phyloP scores from a whole-genome alignment of 2,329 filamentous ascomycete species.

The Botrytis sinoallii region DNA sequence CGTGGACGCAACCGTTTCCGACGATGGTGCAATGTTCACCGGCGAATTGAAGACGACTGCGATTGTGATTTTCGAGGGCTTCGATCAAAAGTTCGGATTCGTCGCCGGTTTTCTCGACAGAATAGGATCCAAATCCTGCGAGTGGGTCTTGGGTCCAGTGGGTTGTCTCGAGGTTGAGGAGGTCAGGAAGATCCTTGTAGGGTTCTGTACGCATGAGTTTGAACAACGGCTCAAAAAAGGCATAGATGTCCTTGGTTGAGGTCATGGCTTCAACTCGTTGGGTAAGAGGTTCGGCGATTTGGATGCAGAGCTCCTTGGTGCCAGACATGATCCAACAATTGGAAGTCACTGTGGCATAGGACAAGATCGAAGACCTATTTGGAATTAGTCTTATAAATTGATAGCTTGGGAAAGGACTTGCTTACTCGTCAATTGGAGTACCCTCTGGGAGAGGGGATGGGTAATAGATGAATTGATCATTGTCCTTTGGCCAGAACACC shows the following conservation, averaged over 20 bases:
- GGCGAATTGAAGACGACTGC: conserved; percentile 42
- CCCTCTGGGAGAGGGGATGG: conserved; percentile 39
- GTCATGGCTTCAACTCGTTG: conserved; percentile 45
- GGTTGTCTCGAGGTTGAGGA: conserved; percentile 43
- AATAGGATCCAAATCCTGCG: conserved; percentile 44
- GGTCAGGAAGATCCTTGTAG: conserved; percentile 42
- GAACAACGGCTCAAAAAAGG: conserved; percentile 46
- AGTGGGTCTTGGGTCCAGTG: conserved; percentile 45
- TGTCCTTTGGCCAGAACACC: conserved; percentile 46
- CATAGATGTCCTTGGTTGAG: conserved; percentile 39
- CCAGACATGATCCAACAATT: conserved; percentile 46
- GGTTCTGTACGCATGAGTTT: conserved; percentile 44
- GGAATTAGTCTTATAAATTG: background rate
- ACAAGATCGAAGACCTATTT: conserved; percentile 39
- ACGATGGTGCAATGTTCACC: conserved; percentile 42
- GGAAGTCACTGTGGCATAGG: conserved; percentile 44
- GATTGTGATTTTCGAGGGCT: conserved; percentile 40
- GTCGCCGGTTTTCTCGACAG: conserved; percentile 45
- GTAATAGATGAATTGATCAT: conserved; percentile 46
- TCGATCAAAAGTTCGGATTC: conserved; percentile 40
- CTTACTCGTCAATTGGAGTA: conserved; percentile 34
- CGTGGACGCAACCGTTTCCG: conserved; percentile 45
- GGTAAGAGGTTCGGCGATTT: conserved; percentile 45
- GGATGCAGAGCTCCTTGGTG: conserved; percentile 43
- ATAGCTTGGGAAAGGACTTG: background rate